Evolutionary conservation across 441 rosid species (phyloP).

Genomic region (Pelargonium myrrhifolium): DNA sequence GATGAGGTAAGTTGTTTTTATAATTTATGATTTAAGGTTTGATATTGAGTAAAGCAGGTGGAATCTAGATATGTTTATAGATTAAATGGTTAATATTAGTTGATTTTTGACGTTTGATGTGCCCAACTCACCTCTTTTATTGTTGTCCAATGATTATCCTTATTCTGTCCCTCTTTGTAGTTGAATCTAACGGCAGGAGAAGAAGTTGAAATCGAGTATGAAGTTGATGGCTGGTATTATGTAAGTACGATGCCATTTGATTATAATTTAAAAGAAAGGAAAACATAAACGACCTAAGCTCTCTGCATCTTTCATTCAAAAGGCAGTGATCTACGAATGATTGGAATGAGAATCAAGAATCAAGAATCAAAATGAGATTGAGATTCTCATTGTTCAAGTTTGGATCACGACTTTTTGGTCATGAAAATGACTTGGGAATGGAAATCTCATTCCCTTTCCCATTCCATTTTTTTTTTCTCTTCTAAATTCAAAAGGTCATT

Average conservation of each 20-base stretch:
- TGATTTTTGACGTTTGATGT: no score
- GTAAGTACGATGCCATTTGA: conserved; percentile 42
- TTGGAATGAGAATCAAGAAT: not conserved
- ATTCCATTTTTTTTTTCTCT: conserved; percentile 2
- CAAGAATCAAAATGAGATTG: no score
- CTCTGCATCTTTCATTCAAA: not conserved
- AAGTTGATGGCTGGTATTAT: conserved; percentile 98
- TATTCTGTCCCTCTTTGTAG: conserved; percentile 42
- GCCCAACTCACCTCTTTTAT: no score
- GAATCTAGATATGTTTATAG: no score
- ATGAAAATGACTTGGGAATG: no score
- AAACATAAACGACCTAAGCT: not conserved
- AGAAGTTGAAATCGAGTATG: conserved; percentile 85
- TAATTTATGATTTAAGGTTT: no score
- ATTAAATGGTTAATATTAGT: no score
- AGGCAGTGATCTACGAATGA: not conserved
- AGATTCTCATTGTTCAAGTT: no score
- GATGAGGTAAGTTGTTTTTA: conserved; percentile 82
- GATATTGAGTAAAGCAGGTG: no score
- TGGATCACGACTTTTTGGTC: no score
- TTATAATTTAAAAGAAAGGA: not conserved
- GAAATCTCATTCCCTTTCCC: no score
- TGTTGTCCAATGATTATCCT: not conserved
- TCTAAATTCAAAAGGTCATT: no score
- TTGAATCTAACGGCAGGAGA: conserved; percentile 86